Base-by-base conservation (phyloP, 2,329 filamentous ascomycete species). In the Colletotrichum sp. region DNA sequence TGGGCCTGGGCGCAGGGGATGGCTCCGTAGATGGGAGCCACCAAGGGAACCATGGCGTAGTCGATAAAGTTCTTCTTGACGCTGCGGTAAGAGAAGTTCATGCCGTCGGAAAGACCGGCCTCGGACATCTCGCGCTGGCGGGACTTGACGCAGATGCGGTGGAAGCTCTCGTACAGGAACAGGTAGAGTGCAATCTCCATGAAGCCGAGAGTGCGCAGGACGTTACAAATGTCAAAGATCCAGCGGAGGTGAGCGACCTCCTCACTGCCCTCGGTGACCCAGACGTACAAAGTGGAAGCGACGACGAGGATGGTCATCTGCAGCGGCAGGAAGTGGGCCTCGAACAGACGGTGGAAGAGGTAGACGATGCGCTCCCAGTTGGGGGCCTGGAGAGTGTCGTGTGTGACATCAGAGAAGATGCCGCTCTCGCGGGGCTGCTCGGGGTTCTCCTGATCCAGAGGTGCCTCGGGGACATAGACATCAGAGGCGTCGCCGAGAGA, bases 311-410 rank as follows among this genome's bases (percentile, higher is more conserved):
- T 90, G 8, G 90, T 91, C 85, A 92, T 92, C 80, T 95, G 93
- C 18, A 92, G 89, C 0, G 93, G 93, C 28, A 95, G 85, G 81
- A 95, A 95, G 82, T 95, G 93, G 0, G 93, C 93, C 82, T 95
- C 93, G 80, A 93, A 95, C n/a, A 95, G 85, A 22, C 93, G 90
- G 81, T 93, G 92, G 81, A 89, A 88, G 36, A 95, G 87, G 69
- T 90, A 89, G 78, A 91, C 82, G 62, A 92, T 87, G 77, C 88
- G 90, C 80, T 86, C 86, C 87, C 88, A 93, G 81, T 91, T 84
- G 24, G 89, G 89, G 48, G 85, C 85, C 72, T 88, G 84, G 13
- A 92, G 82, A 1, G 85, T 89, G 71, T 89, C 89, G 74, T 88
- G 88, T 12, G 85, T 89, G 22, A 91, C 86, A 68, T 91, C 89